Evolutionary conservation across 2,329 filamentous ascomycete genomes (phyloP), one percentile per base, ranked within the genome.

Genomic region (Apiospora koreana): DNA sequence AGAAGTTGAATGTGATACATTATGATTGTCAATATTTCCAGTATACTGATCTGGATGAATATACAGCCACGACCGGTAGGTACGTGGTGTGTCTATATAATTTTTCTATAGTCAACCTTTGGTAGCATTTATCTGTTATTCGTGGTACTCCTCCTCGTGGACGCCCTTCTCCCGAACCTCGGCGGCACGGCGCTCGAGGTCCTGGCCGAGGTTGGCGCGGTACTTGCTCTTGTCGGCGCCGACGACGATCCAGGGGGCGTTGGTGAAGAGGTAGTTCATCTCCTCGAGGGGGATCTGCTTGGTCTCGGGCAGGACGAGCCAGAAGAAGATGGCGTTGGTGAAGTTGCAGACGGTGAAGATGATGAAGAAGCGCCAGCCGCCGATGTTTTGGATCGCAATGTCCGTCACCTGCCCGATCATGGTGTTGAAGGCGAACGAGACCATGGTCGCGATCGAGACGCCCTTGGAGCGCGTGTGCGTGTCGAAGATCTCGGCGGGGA

Each of bases 401-500:
- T 74, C 72, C 18, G 77, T 79, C 48, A 79, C 74, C 71, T 79
- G 77, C 10, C 77, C 78, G 71, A 79, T 87, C 71, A 86, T 86
- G 48, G 92, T 91, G 77, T 93, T 93, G 72, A 91, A 94, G 1
- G 92, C 92, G 79, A 92, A 94, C 14, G 86, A 89, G 0, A 83
- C 85, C 91, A 94, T 93, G 6, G 90, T 92, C 0, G 91, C 91
- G 72, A 94, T 89, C 1, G 90, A 91, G 1, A 94, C 92, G 75
- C 92, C 92, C 82, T 93, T 93, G 68, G 89, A 86, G 48, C 93
- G 87, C 0, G 92, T 94, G 72, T 90, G 88, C 2, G 91, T 94
- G 80, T 94, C 92, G 81, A 94, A 94, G 50, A 94, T 91, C 77
- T 94, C 92, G 67, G 92, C 90, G 0, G 88, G 88, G 71, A 91